Conservation (phyloP, 1,284 basidiomycete species). For the Fomes fomentarius region DNA sequence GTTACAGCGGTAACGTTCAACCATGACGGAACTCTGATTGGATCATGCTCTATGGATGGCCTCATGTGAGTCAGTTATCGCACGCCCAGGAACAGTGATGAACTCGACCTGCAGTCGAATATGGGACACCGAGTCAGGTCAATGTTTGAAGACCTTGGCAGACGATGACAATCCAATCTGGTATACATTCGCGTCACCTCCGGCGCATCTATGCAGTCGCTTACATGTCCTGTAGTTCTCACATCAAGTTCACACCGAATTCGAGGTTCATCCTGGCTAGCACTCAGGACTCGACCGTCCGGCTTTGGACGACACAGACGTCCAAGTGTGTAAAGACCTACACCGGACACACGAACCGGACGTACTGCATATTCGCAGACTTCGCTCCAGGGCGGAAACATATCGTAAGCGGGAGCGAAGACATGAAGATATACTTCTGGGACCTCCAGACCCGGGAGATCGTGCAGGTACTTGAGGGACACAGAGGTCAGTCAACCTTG, state of each 20-base stretch:
- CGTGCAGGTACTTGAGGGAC: conserved; percentile 76
- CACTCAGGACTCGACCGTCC: conserved; percentile 90
- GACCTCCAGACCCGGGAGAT: conserved; percentile 86
- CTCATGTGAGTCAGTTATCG: conserved; percentile 71
- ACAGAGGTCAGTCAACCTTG: conserved; percentile 63
- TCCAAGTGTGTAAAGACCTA: conserved; percentile 94
- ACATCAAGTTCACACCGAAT: conserved; percentile 90
- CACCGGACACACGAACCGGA: conserved; percentile 80
- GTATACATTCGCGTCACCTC: conserved; percentile 43
- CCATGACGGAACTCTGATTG: conserved; percentile 91
- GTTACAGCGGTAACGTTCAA: conserved; percentile 94
- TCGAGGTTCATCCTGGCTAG: conserved; percentile 87
- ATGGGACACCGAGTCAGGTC: conserved; percentile 96
- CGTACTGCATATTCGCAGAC: conserved; percentile 72
- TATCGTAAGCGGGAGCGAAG: conserved; percentile 90
- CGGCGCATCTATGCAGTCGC: conserved; percentile 3
- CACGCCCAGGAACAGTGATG: background rate
- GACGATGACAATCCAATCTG: conserved; percentile 96
- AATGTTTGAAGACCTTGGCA: conserved; percentile 96
- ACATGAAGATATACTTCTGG: conserved; percentile 88
- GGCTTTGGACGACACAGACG: conserved; percentile 94
- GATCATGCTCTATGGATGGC: conserved; percentile 95
- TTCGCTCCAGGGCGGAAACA: conserved; percentile 63
- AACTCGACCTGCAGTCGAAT: conserved; percentile 67
- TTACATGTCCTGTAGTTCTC: conserved; percentile 54